Percentiles rank a stretch among this genome's conserved stretches.
Conservation (phyloP, 768 basidiomycete genomes). For the Boletus eberwhitei region DNA sequence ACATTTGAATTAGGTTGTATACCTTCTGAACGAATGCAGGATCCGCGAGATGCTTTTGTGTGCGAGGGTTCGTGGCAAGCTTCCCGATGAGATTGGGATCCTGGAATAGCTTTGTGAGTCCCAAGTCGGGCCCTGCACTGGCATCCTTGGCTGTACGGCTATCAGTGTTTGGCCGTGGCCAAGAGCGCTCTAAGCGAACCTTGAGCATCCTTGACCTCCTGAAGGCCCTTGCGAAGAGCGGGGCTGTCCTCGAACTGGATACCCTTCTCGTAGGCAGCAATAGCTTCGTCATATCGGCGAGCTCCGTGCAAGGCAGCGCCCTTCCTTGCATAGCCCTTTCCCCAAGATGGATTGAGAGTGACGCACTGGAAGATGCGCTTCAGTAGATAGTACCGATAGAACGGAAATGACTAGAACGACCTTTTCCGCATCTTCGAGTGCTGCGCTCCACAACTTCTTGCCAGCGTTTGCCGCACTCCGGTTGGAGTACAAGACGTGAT, state of each 20-base stretch:
- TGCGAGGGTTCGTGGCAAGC: slow-evolving; percentile 84
- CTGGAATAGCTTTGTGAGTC: slow-evolving; percentile 72
- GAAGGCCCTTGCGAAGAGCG: slow-evolving; percentile 79
- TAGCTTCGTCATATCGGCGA: slow-evolving; percentile 75
- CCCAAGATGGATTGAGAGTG: slow-evolving; percentile 74
- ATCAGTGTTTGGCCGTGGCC: neutral
- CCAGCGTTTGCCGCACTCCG: slow-evolving; percentile 89
- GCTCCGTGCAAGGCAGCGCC: slow-evolving; percentile 91
- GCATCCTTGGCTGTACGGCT: slow-evolving; percentile 34
- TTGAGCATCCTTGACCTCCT: slow-evolving; percentile 85
- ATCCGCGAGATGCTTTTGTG: slow-evolving; percentile 79
- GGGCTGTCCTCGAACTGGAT: slow-evolving; percentile 80
- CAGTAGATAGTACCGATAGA: slow-evolving; percentile 2
- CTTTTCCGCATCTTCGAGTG: slow-evolving; percentile 88
- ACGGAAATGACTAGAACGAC: slow-evolving; percentile 37
- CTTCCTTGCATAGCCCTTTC: slow-evolving; percentile 88
- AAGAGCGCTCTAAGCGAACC: slow-evolving; percentile 38
- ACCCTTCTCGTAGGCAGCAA: slow-evolving; percentile 78
- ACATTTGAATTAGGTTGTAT: neutral
- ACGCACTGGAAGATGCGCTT: slow-evolving; percentile 57
- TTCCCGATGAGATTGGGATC: slow-evolving; percentile 84
- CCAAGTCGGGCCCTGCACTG: slow-evolving; percentile 44
- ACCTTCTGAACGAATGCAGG: slow-evolving; percentile 76
- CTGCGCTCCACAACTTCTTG: slow-evolving; percentile 70
- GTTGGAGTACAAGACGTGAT: slow-evolving; percentile 91